Percentiles rank a stretch among this genome's conserved stretches.
These are phyloP conservation scores for Malassezia globosa DNA, from an alignment of 1,284 basidiomycete species.

Conservation along the genomic window DNA sequence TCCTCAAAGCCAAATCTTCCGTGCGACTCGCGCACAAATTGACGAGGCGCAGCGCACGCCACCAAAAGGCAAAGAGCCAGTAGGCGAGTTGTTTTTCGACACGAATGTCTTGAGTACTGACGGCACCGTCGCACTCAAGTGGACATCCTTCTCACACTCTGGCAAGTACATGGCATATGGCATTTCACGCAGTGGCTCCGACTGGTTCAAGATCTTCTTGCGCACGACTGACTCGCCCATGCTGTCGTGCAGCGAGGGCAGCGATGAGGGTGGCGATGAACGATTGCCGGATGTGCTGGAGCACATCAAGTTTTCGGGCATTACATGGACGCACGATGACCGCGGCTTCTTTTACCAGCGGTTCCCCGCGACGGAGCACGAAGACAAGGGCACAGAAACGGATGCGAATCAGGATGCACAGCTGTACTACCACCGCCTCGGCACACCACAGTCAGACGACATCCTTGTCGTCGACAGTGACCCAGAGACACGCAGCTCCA, in stretches of 20 bases:
- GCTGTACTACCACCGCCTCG: constrained; percentile 42
- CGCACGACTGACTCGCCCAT: constrained; percentile 35
- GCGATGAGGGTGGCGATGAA: constrained; percentile 27
- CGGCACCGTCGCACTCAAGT: constrained; percentile 36
- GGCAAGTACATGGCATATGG: constrained; percentile 41
- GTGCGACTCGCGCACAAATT: constrained; percentile 27
- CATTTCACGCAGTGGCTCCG: constrained; percentile 39
- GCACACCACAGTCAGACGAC: constrained; percentile 36
- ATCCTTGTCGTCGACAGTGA: constrained; percentile 37
- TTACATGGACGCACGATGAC: constrained; percentile 39
- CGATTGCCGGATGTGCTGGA: constrained; percentile 33
- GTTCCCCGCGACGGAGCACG: constrained; percentile 28
- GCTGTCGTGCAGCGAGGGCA: constrained; percentile 21
- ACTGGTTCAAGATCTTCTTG: constrained; percentile 41
- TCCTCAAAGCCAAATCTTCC: constrained; percentile 37
- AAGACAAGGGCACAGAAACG: constrained; percentile 41
- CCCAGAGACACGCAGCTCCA: constrained; percentile 24
- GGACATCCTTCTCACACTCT: constrained; percentile 34
- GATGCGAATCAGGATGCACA: constrained; percentile 40
- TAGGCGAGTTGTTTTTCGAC: constrained; percentile 41
- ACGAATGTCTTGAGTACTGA: constrained; percentile 38
- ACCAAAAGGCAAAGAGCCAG: constrained; percentile 27
- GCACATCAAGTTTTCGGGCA: constrained; percentile 37
- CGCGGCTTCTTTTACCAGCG: constrained; percentile 43
- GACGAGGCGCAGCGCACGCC: constrained; percentile 18